A percentile compares a stretch with the other conserved stretches of the same genome.
Evolutionary conservation across 2,329 filamentous ascomycete species (phyloP).

Genomic region (Plenodomus tracheiphilus): DNA sequence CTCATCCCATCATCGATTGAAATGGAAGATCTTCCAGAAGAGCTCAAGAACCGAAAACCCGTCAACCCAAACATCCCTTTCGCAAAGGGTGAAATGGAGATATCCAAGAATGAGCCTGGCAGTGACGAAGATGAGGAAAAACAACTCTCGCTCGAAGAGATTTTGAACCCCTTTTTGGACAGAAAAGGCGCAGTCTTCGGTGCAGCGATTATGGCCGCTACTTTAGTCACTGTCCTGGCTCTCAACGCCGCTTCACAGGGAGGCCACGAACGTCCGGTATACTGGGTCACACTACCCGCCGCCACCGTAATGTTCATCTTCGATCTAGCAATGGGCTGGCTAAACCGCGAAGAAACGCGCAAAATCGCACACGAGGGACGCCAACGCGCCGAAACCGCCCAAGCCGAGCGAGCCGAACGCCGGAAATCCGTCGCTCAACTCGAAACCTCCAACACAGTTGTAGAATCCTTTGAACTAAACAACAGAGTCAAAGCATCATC

Average conservation of each 20-base stretch:
- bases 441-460: constrained; percentile 9
- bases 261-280: constrained; percentile 61
- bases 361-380: constrained; percentile 63
- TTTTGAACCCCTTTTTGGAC: constrained; percentile 75
- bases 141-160: constrained; percentile 67
- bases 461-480: constrained; percentile 4
- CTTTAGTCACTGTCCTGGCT: constrained; percentile 66
- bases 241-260: constrained; percentile 64
- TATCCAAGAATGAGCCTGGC: constrained; percentile 52
- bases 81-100: constrained; percentile 59
- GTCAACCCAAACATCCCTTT: constrained; percentile 75
- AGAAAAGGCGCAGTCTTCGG: constrained; percentile 67
- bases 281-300: constrained; percentile 70
- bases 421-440: constrained; percentile 17
- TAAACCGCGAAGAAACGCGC: constrained; percentile 64
- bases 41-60: constrained; percentile 58
- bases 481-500: neutral
- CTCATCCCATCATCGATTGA: constrained; percentile 68
- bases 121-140: constrained; percentile 55
- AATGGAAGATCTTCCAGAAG: constrained; percentile 68
- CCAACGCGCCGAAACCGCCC: constrained; percentile 51
- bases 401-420: constrained; percentile 37
- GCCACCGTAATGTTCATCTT: constrained; percentile 70
- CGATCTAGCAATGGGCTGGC: constrained; percentile 68
- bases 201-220: constrained; percentile 66